These are phyloP conservation scores for Brassica balearica DNA, from an alignment of 441 rosid species.

Conservation along the genomic window DNA sequence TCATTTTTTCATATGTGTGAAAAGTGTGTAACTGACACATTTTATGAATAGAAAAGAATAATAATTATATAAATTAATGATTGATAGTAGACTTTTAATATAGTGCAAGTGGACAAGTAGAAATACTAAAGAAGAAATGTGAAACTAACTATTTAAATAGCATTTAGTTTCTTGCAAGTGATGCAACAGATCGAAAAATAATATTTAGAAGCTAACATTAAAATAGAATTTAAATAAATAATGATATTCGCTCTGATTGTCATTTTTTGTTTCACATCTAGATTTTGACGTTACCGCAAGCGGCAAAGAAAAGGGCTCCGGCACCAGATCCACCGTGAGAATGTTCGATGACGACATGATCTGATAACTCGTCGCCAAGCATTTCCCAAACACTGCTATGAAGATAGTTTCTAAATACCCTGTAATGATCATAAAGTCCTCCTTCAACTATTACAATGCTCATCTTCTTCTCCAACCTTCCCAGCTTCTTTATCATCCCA, in stretches of 20 bases:
- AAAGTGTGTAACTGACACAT: too few species aligned
- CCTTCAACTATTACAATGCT: conserved; percentile 66
- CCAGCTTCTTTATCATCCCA: conserved; percentile 67
- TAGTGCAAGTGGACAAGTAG: too few species aligned
- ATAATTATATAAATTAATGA: too few species aligned
- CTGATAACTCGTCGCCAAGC: conserved; percentile 66
- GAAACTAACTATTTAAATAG: too few species aligned
- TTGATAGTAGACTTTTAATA: too few species aligned
- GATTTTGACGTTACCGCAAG: conserved; percentile 11
- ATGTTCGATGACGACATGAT: conserved; percentile 55
- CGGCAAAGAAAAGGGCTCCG: conserved; percentile 62
- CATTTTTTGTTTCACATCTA: background rate
- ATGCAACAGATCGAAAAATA: background rate
- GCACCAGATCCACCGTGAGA: conserved; percentile 66
- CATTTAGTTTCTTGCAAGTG: background rate
- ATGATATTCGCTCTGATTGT: background rate
- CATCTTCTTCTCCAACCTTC: conserved; percentile 57
- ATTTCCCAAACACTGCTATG: conserved; percentile 70
- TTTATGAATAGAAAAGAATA: too few species aligned
- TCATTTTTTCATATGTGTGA: too few species aligned
- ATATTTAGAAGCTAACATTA: background rate
- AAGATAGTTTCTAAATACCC: conserved; percentile 65
- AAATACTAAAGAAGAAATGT: too few species aligned
- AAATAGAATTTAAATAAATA: background rate
- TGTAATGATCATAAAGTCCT: conserved; percentile 67